phyloP scores from a whole-genome alignment of 805 yeast species.

The Wickerhamomyces alni region DNA sequence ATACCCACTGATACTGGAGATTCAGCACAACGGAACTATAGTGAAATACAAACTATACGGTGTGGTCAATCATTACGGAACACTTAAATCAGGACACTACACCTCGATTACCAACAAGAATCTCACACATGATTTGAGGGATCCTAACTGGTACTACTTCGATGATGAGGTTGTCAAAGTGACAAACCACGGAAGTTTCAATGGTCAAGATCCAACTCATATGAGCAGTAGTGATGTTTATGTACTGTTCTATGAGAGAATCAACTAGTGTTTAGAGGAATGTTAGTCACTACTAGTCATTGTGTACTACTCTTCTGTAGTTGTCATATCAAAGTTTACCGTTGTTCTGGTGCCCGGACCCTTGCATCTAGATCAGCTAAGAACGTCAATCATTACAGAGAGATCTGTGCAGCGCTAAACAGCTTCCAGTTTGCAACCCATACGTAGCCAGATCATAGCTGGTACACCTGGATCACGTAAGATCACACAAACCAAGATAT shows the following conservation, averaged over 20 bases:
- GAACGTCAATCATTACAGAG: too few species aligned
- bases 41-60: constrained; percentile 50
- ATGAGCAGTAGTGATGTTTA: constrained; percentile 57
- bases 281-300: too few species aligned
- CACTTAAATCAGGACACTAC: constrained; percentile 69
- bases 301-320: too few species aligned
- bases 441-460: too few species aligned
- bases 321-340: too few species aligned
- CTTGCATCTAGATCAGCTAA: too few species aligned
- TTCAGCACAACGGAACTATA: constrained; percentile 32
- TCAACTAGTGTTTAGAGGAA: too few species aligned
- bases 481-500: too few species aligned
- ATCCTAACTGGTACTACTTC: constrained; percentile 63
- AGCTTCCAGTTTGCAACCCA: too few species aligned
- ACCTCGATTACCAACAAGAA: constrained; percentile 56
- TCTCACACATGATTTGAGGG: constrained; percentile 28
- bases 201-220: constrained; percentile 28
- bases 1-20: constrained; percentile 50
- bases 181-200: constrained; percentile 40
- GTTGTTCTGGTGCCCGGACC: too few species aligned
- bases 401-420: too few species aligned
- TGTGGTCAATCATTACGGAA: constrained; percentile 67
- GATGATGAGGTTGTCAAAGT: constrained; percentile 62
- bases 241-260: constrained; percentile 57
- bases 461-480: too few species aligned